Base-by-base conservation (phyloP, 1,284 basidiomycete genomes). In the Stereum hirsutum region DNA sequence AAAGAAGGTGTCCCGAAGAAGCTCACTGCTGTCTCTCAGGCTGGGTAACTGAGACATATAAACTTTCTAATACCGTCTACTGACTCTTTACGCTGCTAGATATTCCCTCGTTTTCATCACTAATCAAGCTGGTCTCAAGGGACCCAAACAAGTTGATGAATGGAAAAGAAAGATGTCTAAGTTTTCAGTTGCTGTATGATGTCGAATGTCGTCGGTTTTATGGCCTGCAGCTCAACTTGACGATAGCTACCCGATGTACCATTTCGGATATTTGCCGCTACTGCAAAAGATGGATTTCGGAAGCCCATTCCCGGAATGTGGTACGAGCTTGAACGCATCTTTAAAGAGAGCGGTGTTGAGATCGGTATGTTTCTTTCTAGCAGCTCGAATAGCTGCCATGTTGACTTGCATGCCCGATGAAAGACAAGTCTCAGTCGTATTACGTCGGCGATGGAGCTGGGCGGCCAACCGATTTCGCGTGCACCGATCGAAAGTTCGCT, bases 401-500 rank as follows among this genome's bases (percentile, higher is more conserved):
- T 5, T 5, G 15, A 20, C 35, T n/a, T 21, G 17, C 33, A 5
- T 17, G 10, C 7, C 5, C 21, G 15, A 11, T 24, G 10, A 3
- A 51, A 91, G 90, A 94, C 59, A 72, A 77, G 51, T 48, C 57
- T 0, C 44, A 64, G 0, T 84, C 86, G 0, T 85, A 88, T 52
- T 94, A 84, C 54, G 83, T 96, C 2, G 93, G 93, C 5, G 93
- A 97, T 54, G 92, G 91, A 2, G 93, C 92, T 6, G 92, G 92
- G 7, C 74, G 92, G 34, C 60, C 64, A 10, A 59, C 59, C 12
- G 90, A 94, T 58, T 85, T 84, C 57, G 74, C 83, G 5, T 78
- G 81, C 45, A 88, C 82, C 0, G 93, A 95, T 62, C 72, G 83
- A 32, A 92, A 93, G 59, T 89, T 86, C 70, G 90, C 92, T 1